Evolutionary conservation across 371 early-diverging fungal species (phyloP).

Genomic region (Zopfochytrium polystomum): DNA sequence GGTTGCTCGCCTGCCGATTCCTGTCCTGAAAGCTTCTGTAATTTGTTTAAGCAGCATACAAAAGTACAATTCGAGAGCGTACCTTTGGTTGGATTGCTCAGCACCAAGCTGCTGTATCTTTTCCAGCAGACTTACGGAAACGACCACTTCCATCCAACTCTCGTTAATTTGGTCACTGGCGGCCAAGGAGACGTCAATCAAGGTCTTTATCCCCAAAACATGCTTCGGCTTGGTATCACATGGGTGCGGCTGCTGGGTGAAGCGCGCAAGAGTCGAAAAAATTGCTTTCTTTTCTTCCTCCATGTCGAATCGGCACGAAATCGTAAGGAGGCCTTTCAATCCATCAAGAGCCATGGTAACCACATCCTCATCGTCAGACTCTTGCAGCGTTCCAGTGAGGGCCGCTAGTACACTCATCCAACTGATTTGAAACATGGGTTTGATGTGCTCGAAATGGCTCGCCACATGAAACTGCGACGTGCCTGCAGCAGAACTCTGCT

Average conservation of each 20-base stretch:
- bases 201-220: conserved; percentile 78
- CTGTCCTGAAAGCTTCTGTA: neutral
- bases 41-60: neutral
- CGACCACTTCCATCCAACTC: conserved; percentile 85
- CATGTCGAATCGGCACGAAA: conserved; percentile 82
- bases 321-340: conserved; percentile 74
- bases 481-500: neutral
- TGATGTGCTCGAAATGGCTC: conserved; percentile 80
- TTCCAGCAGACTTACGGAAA: conserved; percentile 86
- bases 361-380: conserved; percentile 66
- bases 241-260: conserved; percentile 76
- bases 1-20: too few relatives aligned
- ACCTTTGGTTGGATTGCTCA: conserved; percentile 25
- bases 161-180: conserved; percentile 81
- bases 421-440: conserved; percentile 85
- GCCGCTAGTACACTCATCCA: conserved; percentile 90
- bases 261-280: conserved; percentile 82
- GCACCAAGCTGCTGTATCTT: conserved; percentile 43
- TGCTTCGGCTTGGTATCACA: conserved; percentile 83
- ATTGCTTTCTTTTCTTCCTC: conserved; percentile 85
- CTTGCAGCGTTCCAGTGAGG: conserved; percentile 80
- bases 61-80: conserved; percentile 3
- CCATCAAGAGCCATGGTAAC: conserved; percentile 72
- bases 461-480: conserved; percentile 42
- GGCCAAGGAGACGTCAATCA: conserved; percentile 75